A percentile compares a stretch with the other conserved stretches of the same genome.
Conservation (phyloP, 352 stramenopile genomes). For the Pythium vanterpoolii region DNA sequence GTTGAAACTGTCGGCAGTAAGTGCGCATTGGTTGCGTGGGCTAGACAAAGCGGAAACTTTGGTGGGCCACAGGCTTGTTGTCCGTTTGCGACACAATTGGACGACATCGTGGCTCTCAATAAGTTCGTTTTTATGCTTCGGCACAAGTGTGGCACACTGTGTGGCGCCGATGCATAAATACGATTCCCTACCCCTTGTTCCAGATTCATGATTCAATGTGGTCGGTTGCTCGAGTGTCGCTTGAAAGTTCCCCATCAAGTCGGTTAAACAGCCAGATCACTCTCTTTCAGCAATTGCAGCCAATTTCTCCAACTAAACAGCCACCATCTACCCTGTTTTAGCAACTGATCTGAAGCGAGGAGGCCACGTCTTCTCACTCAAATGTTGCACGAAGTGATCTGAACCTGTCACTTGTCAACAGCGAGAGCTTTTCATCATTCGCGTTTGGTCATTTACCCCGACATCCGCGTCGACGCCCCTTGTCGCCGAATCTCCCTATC, state of each 20-base stretch:
- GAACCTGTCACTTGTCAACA: background rate
- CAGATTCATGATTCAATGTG: slow-evolving; percentile 21
- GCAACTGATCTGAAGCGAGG: background rate
- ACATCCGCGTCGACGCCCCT: background rate
- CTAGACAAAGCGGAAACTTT: too few relatives aligned
- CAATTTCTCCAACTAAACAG: background rate
- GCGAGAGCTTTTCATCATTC: too few relatives aligned
- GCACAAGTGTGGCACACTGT: too few relatives aligned
- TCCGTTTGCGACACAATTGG: too few relatives aligned
- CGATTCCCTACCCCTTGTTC: background rate
- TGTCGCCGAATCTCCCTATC: background rate
- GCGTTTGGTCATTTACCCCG: background rate
- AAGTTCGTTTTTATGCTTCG: too few relatives aligned
- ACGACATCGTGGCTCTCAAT: too few relatives aligned
- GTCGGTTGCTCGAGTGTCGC: slow-evolving; percentile 6
- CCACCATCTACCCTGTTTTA: background rate
- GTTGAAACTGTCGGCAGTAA: background rate
- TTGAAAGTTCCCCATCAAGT: slow-evolving; percentile 16
- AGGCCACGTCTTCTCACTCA: background rate
- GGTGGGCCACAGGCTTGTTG: too few relatives aligned
- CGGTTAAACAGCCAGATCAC: slow-evolving; percentile 8
- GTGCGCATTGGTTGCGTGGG: too few relatives aligned
- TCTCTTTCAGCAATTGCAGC: slow-evolving; percentile 5
- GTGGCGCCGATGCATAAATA: background rate
- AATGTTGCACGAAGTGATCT: slow-evolving; percentile 16